phyloP scores from a whole-genome alignment of 169 alveolate genomes.

The Plasmodium inui region DNA sequence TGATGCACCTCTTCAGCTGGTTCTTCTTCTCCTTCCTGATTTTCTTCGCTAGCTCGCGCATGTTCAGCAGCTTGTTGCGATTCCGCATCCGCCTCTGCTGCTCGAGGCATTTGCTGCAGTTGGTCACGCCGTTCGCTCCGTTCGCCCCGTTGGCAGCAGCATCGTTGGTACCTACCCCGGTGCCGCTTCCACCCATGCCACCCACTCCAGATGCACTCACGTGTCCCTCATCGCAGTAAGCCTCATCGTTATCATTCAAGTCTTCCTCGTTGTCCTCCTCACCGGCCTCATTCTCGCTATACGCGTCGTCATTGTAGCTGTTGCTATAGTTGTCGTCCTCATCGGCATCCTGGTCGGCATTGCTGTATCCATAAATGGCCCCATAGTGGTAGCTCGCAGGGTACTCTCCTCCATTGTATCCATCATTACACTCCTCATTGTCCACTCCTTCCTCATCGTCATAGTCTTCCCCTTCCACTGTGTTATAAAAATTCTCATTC shows the following conservation, averaged over 20 bases:
- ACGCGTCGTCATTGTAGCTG: not conserved
- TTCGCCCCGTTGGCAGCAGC: not conserved
- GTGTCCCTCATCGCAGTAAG: not conserved
- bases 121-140: not conserved
- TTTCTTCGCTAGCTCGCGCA: conserved; percentile 38
- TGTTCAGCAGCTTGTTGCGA: conserved; percentile 4
- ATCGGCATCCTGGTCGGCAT: not conserved
- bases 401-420: not conserved
- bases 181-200: not conserved
- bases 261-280: not conserved
- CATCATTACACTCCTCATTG: not conserved
- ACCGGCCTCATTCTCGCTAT: not conserved
- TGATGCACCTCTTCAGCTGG: conserved; percentile 20
- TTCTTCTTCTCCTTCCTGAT: conserved; percentile 48
- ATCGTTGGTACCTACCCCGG: not conserved
- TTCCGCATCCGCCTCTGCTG: not conserved
- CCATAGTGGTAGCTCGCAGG: not conserved
- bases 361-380: not conserved
- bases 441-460: not conserved
- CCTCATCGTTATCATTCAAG: not conserved
- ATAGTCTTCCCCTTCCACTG: not conserved
- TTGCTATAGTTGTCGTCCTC: conserved; percentile 22
- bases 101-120: conserved; percentile 45
- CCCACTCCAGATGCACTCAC: not conserved
- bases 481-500: conserved; percentile 4